phyloP scores from a whole-genome alignment of 257 asterid genomes.

The Henckelia pumila region DNA sequence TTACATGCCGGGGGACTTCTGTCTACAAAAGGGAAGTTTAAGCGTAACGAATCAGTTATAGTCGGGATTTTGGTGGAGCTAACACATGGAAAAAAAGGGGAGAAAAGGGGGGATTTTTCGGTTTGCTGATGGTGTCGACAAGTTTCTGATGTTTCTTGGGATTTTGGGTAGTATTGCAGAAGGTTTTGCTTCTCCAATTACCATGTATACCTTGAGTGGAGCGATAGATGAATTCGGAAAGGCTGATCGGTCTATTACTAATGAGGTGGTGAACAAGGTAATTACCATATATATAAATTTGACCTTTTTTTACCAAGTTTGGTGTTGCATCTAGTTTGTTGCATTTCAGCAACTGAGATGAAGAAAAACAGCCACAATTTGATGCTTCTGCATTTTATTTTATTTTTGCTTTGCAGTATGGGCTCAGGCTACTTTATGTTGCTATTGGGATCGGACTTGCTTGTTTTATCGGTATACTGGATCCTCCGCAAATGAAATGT shows the following conservation, averaged over 20 bases:
- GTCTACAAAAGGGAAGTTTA: slow-evolving; percentile 2
- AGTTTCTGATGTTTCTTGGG: slow-evolving; percentile 33
- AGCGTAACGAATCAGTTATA: neutral
- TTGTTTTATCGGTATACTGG: slow-evolving; percentile 44
- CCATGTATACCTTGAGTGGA: slow-evolving; percentile 36
- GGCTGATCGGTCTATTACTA: slow-evolving; percentile 25
- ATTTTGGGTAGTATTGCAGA: slow-evolving; percentile 32
- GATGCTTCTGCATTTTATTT: neutral
- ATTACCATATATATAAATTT: neutral
- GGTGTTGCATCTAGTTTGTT: too few relatives aligned
- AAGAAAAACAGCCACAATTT: neutral
- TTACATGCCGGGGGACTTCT: neutral
- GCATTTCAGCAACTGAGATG: too few relatives aligned
- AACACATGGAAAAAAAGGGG: slow-evolving; percentile 24
- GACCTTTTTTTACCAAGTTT: neutral
- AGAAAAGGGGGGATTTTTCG: slow-evolving; percentile 26
- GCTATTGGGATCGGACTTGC: slow-evolving; percentile 75
- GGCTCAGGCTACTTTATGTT: slow-evolving; percentile 65
- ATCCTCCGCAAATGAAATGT: neutral
- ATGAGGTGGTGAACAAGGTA: slow-evolving; percentile 36
- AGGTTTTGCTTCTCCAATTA: slow-evolving; percentile 32
- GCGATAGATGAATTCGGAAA: slow-evolving; percentile 44
- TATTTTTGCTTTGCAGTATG: slow-evolving; percentile 22
- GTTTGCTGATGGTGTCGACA: slow-evolving; percentile 36
- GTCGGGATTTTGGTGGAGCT: neutral